Evolutionary conservation across 352 stramenopile genomes (phyloP).

Genomic region (Globisporangium okanoganense): DNA sequence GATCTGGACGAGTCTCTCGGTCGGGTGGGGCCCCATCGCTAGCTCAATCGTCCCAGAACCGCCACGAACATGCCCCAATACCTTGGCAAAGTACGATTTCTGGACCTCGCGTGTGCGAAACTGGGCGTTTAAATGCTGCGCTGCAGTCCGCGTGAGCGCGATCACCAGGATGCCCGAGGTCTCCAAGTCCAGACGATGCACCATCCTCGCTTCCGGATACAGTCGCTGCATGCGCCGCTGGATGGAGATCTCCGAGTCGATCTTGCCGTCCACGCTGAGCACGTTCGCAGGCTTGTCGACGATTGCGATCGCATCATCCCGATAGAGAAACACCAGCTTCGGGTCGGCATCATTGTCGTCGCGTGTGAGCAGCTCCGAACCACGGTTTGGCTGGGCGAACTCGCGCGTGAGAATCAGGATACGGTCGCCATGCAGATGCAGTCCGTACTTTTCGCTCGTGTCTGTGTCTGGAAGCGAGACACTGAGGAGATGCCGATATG

Average conservation of each 20-base stretch:
- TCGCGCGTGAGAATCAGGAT: constrained; percentile 46
- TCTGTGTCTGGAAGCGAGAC: constrained; percentile 23
- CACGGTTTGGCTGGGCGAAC: constrained; percentile 18
- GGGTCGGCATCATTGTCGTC: constrained; percentile 7
- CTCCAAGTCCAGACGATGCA: constrained; percentile 76
- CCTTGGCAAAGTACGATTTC: constrained; percentile 59
- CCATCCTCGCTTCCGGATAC: constrained; percentile 57
- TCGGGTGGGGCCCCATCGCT: constrained; percentile 49
- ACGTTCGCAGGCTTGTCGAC: constrained; percentile 59
- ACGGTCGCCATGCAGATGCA: constrained; percentile 31
- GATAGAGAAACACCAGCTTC: constrained; percentile 32
- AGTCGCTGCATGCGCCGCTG: constrained; percentile 36
- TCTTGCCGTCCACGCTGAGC: constrained; percentile 53
- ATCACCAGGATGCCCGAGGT: constrained; percentile 71
- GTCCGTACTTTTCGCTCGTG: constrained; percentile 15
- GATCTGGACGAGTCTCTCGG: constrained; percentile 41
- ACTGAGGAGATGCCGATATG: constrained; percentile 26
- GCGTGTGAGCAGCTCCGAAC: background rate
- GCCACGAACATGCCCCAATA: constrained; percentile 35
- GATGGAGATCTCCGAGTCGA: constrained; percentile 33
- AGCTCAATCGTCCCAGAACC: constrained; percentile 29
- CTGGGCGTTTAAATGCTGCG: constrained; percentile 60
- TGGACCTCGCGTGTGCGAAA: constrained; percentile 54
- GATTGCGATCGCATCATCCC: constrained; percentile 49
- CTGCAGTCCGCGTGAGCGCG: constrained; percentile 50